These are phyloP conservation scores for Pleurotus cornucopiae DNA, from an alignment of 768 basidiomycete genomes.

Conservation along the genomic window DNA sequence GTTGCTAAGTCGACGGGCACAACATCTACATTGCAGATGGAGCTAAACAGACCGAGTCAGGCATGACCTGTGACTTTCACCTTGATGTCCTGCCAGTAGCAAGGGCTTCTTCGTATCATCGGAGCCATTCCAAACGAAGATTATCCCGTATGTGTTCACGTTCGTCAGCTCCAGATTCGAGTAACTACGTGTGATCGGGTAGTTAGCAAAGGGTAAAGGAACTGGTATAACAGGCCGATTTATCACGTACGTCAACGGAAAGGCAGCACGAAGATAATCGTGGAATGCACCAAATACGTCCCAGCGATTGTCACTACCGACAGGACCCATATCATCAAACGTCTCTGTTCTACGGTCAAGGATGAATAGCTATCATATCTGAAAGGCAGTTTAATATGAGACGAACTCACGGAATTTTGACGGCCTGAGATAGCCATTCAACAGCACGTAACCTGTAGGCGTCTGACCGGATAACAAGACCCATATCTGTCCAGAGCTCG, in stretches of 20 bases:
- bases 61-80: conserved; percentile 23
- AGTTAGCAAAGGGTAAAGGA: not conserved
- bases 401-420: conserved; percentile 23
- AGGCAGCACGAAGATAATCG: conserved; percentile 42
- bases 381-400: not conserved
- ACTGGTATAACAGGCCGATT: not conserved
- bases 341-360: conserved; percentile 42
- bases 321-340: conserved; percentile 43
- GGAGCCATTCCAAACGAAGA: conserved; percentile 69
- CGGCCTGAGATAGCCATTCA: conserved; percentile 28
- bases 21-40: conserved; percentile 41
- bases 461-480: conserved; percentile 12
- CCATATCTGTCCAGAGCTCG: conserved; percentile 14
- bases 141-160: conserved; percentile 74
- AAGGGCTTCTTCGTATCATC: conserved; percentile 63
- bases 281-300: conserved; percentile 50
- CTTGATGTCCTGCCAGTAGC: conserved; percentile 64
- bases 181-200: conserved; percentile 35
- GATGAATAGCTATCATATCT: not conserved
- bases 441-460: conserved; percentile 23
- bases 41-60: too few relatives aligned
- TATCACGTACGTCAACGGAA: conserved; percentile 64
- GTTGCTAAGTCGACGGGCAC: conserved; percentile 62
- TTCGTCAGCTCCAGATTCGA: conserved; percentile 52
- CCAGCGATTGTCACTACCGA: conserved; percentile 52